Conservation (phyloP, 1,139 yeast species). For the Saccharomyces pastorianus region DNA sequence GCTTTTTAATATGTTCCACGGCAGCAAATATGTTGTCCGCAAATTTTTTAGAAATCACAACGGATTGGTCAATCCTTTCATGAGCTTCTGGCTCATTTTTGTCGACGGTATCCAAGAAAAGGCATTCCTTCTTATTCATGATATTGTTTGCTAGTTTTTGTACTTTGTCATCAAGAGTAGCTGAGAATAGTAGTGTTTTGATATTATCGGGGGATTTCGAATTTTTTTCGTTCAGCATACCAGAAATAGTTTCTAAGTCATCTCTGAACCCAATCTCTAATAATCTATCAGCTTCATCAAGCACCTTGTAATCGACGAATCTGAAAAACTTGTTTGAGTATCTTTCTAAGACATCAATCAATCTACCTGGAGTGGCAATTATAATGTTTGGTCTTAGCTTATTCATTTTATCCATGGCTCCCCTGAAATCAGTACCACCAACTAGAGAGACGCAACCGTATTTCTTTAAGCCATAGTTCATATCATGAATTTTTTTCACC, state of each 20-base stretch:
- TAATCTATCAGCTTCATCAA: constrained; percentile 85
- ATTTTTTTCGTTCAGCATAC: constrained; percentile 39
- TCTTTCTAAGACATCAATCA: constrained; percentile 50
- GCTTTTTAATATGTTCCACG: constrained; percentile 40
- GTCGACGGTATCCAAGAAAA: constrained; percentile 69
- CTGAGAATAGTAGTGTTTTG: constrained; percentile 75
- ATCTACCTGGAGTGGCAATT: constrained; percentile 88
- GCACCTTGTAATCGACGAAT: constrained; percentile 54
- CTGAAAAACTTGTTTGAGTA: constrained; percentile 45
- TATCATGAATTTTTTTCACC: constrained; percentile 38
- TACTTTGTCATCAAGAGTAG: constrained; percentile 71
- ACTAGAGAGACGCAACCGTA: constrained; percentile 38
- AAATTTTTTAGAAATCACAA: constrained; percentile 43
- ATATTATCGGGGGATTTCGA: constrained; percentile 31
- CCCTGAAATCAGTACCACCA: constrained; percentile 42
- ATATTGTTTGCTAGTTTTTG: constrained; percentile 55
- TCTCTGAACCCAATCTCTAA: constrained; percentile 70
- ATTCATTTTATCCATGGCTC: constrained; percentile 33
- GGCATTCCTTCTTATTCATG: constrained; percentile 50
- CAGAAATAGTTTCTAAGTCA: constrained; percentile 50
- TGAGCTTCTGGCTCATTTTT: constrained; percentile 69
- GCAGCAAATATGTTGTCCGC: constrained; percentile 49
- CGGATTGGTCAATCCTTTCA: constrained; percentile 64
- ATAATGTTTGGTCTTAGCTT: constrained; percentile 43
- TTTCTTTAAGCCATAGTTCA: constrained; percentile 29